These are phyloP conservation scores for Pachyrhizus erosus DNA, from an alignment of 306 rosid species.

Conservation along the genomic window DNA sequence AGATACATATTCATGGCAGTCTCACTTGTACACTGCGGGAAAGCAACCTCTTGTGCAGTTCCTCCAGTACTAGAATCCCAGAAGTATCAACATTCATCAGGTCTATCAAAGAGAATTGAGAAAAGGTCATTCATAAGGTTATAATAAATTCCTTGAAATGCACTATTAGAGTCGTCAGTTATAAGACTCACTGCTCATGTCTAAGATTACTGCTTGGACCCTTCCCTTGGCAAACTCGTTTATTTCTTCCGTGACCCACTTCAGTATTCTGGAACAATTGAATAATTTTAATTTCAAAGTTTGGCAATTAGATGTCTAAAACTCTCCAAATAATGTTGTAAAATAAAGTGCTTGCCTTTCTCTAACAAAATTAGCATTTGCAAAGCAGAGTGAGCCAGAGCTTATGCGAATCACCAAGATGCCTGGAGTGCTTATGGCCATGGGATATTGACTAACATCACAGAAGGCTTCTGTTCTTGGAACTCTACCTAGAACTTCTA, in stretches of 20 bases:
- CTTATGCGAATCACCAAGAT: slow-evolving; percentile 66
- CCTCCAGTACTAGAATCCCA: slow-evolving; percentile 76
- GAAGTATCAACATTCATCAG: slow-evolving; percentile 82
- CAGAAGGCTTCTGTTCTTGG: slow-evolving; percentile 77
- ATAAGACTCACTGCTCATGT: slow-evolving; percentile 77
- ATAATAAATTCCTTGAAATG: background rate
- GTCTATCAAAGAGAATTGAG: slow-evolving; percentile 47
- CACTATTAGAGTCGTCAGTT: background rate
- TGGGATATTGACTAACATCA: slow-evolving; percentile 75
- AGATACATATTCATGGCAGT: slow-evolving; percentile 11
- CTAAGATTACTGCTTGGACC: slow-evolving; percentile 64
- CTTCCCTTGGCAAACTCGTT: slow-evolving; percentile 44
- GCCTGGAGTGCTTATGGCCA: slow-evolving; percentile 73
- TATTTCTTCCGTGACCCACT: slow-evolving; percentile 59
- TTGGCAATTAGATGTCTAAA: background rate
- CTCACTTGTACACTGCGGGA: slow-evolving; percentile 64
- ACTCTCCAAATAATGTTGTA: background rate
- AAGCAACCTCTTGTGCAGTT: slow-evolving; percentile 68
- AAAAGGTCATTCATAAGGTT: background rate
- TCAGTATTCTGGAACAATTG: slow-evolving; percentile 61
- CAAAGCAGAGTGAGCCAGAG: slow-evolving; percentile 85
- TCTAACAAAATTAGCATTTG: slow-evolving; percentile 79
- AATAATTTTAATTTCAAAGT: background rate
- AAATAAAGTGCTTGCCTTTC: slow-evolving; percentile 58
- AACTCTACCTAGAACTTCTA: slow-evolving; percentile 75